phyloP scores from a whole-genome alignment of 768 basidiomycete genomes.

The Russula emetica region DNA sequence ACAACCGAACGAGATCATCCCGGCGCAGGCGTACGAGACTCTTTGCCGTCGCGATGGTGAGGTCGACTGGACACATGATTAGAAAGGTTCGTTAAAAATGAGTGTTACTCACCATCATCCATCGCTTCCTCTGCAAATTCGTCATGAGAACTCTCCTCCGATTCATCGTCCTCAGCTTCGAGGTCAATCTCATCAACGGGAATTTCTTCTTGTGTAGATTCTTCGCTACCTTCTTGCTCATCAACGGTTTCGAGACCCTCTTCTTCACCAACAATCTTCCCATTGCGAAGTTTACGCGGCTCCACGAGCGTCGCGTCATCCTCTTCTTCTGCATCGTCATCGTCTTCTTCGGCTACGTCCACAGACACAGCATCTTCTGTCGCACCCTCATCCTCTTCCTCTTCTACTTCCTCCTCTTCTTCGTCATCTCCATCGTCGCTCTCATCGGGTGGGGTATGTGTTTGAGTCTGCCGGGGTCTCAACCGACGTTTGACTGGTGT shows the following conservation, averaged over 20 bases:
- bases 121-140: slow-evolving; percentile 46
- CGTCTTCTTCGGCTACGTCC: slow-evolving; percentile 39
- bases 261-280: slow-evolving; percentile 34
- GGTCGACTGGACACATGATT: slow-evolving; percentile 52
- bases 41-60: slow-evolving; percentile 78
- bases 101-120: slow-evolving; percentile 54
- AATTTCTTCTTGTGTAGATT: slow-evolving; percentile 34
- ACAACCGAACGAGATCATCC: slow-evolving; percentile 89
- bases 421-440: slow-evolving; percentile 60
- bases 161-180: slow-evolving; percentile 31
- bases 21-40: slow-evolving; percentile 79
- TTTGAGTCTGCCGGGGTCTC: slow-evolving; percentile 47
- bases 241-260: slow-evolving; percentile 29
- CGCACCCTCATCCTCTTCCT: slow-evolving; percentile 36
- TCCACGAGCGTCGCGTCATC: slow-evolving; percentile 34
- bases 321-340: slow-evolving; percentile 35
- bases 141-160: slow-evolving; percentile 36
- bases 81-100: slow-evolving; percentile 18
- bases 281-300: slow-evolving; percentile 28
- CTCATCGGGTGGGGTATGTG: slow-evolving; percentile 52
- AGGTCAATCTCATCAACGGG: slow-evolving; percentile 33
- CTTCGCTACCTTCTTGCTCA: slow-evolving; percentile 28
- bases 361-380: slow-evolving; percentile 44
- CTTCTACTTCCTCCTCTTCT: slow-evolving; percentile 40
- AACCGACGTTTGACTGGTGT: slow-evolving; percentile 62